phyloP scores from a whole-genome alignment of 495 filamentous ascomycete species.

The Hypoxylon perforatum region DNA sequence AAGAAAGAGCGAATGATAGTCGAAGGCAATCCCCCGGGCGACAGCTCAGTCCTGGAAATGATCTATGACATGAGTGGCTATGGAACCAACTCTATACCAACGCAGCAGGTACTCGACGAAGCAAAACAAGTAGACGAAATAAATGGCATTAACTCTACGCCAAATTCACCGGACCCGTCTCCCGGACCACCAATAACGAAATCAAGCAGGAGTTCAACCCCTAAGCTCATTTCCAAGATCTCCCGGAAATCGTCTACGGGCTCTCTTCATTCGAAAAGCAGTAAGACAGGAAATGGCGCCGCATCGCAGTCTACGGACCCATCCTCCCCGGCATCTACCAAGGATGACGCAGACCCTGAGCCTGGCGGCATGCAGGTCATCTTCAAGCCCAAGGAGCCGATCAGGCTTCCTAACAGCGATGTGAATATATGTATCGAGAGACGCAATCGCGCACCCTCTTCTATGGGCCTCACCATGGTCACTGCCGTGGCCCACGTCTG shows the following conservation, averaged over 20 bases:
- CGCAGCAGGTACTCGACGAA: constrained; percentile 39
- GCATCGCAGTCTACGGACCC: constrained; percentile 7
- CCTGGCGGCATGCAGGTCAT: constrained; percentile 74
- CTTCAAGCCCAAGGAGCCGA: constrained; percentile 70
- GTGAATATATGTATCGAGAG: constrained; percentile 91
- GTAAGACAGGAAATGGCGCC: constrained; percentile 3
- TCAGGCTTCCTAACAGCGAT: constrained; percentile 82
- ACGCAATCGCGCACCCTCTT: constrained; percentile 72
- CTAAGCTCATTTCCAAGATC: constrained; percentile 32
- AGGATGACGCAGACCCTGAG: constrained; percentile 47
- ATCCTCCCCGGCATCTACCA: constrained; percentile 16
- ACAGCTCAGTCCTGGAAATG: constrained; percentile 59
- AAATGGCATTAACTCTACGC: constrained; percentile 28
- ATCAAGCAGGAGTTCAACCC: constrained; percentile 25
- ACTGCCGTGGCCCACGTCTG: constrained; percentile 94
- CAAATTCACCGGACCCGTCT: neutral
- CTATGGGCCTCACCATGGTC: constrained; percentile 86
- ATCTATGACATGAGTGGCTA: constrained; percentile 65
- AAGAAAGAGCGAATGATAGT: constrained; percentile 79
- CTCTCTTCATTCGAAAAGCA: constrained; percentile 13
- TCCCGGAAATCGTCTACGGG: constrained; percentile 8
- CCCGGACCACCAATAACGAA: constrained; percentile 26
- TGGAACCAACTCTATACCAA: constrained; percentile 29
- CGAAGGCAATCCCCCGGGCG: constrained; percentile 63
- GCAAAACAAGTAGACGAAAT: constrained; percentile 41